Evolutionary conservation across 2,329 filamentous ascomycete species (phyloP).

Genomic region (Xylaria sp.): DNA sequence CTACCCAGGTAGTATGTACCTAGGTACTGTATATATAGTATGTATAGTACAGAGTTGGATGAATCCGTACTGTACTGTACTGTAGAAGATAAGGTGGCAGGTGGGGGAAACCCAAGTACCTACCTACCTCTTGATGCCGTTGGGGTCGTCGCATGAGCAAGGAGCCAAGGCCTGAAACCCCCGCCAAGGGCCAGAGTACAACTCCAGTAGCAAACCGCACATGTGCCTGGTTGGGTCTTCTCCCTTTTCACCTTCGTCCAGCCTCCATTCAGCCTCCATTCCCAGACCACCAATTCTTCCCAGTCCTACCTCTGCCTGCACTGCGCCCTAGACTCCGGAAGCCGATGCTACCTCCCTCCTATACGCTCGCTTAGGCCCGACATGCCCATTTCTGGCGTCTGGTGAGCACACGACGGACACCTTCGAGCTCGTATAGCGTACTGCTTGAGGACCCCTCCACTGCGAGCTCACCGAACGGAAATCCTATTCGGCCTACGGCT

Average conservation of each 20-base stretch:
- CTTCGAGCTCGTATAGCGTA: not conserved
- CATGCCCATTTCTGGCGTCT: too few relatives aligned
- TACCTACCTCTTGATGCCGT: not conserved
- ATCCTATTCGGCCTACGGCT: not conserved
- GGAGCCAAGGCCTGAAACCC: conserved; percentile 26
- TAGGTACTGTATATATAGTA: too few relatives aligned
- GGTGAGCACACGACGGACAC: conserved; percentile 1
- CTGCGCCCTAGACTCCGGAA: not conserved
- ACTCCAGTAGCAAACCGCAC: too few relatives aligned
- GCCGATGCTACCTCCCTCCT: not conserved
- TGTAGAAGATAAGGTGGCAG: too few relatives aligned
- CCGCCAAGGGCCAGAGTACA: conserved; percentile 23
- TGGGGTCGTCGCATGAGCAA: conserved; percentile 28
- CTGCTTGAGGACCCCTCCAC: not conserved
- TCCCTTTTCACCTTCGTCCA: too few relatives aligned
- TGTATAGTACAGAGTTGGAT: too few relatives aligned
- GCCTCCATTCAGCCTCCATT: not conserved
- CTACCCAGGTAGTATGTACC: too few relatives aligned
- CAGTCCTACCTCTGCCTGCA: not conserved
- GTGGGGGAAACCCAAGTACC: not conserved
- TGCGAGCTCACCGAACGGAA: not conserved
- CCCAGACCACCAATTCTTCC: not conserved
- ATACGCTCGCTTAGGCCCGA: too few relatives aligned
- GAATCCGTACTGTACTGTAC: too few relatives aligned
- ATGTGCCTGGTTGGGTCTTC: too few relatives aligned